Base-by-base conservation (phyloP, 2,329 filamentous ascomycete species). In the Geosmithia morbida region DNA sequence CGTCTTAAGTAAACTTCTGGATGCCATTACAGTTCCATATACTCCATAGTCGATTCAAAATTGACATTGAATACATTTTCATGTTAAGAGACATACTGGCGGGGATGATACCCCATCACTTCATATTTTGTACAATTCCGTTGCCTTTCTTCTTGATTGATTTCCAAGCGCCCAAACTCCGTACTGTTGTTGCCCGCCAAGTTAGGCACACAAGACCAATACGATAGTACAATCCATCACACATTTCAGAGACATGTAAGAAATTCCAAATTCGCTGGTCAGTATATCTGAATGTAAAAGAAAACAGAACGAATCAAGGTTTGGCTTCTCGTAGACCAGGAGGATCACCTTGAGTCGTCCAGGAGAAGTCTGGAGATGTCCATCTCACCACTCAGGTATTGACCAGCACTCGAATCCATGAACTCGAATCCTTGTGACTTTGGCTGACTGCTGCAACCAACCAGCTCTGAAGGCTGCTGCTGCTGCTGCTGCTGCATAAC, bases 321-420 rank as follows among this genome's bases (percentile, higher is more conserved):
- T 16, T 13, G 33, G 5, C n/a, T 29, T 22, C 19, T 26, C 13
- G 3, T 26, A 8, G 5, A 17, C 16, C 8, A 29, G 7, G 3
- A 4, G 13, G 5, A 22, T 44, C 19, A 41, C 49, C 64, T 65
- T 3, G 62, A 61, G 51, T 78, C 75, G 47, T 79, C 74, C n/a
- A 80, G 64, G 2, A 81, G 58, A 2, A 81, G 64, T 13, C 77
- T 69, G 16, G 75, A 76, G 43, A 81, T 78, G 46, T 77, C 77
- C 77, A 81, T 81, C 56, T 79, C 77, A 16, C 73, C 70, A 3
- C 66, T 66, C 44, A 67, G 58, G 47, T 68, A 63, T 2, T 69
- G 64, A 2, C 65, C 56, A 3, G 59, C 57, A 10, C 63, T 56
- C 6, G 57, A 54, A 42, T 74, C 71, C 39, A 57, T 60, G 61